Evolutionary conservation across 2,329 filamentous ascomycete species (phyloP), one percentile per base, ranked within the genome.

Genomic region (Canariomyces notabilis): DNA sequence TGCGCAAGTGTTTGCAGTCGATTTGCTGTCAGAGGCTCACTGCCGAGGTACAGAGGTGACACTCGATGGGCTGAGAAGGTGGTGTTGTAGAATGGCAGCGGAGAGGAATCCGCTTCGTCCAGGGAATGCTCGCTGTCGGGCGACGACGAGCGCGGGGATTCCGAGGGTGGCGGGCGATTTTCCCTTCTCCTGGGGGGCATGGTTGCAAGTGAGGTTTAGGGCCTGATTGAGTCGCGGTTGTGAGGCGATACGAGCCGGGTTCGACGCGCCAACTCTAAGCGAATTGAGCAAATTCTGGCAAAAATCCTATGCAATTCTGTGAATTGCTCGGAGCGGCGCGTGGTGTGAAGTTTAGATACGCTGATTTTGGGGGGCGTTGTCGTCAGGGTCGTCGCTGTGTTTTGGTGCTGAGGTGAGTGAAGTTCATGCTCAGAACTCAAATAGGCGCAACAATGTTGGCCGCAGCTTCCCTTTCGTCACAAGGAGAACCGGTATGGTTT

Each of bases 11-110:
- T 46, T 12, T 66, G 60, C 2, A 81, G 66, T 3, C 70, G 67
- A 0, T 57, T 34, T 0, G 60, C 37, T 0, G 64, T 64, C 1
- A 79, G 64, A 0, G 55, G 33, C 2, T 70, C 61, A 3, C 61
- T 43, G 19, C 74, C 75, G 18, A 76, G 48, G 57, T 73, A 71
- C 1, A 82, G 64, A 1, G 77, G 76, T 0, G 77, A 80, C 2
- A 72, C 69, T 37, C 76, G 74, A 55, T 79, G 72, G 5, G 73
- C 73, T 3, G 77, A 75, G 52, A 79, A 81, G 12, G 76, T 79
- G 0, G 74, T 79, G 64, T 78, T 76, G 66, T 77, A 78, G 60
- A 82, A 75, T 2, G 70, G 69, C 31, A 59, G 18, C 9, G 20
- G 42, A 23, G 12, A 14, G 21, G 21, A n/a, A 11, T 31, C 35